Percentiles rank a stretch among this genome's conserved stretches.
These are phyloP conservation scores for Exidia glandulosa DNA, from an alignment of 768 basidiomycete genomes.

Conservation along the genomic window DNA sequence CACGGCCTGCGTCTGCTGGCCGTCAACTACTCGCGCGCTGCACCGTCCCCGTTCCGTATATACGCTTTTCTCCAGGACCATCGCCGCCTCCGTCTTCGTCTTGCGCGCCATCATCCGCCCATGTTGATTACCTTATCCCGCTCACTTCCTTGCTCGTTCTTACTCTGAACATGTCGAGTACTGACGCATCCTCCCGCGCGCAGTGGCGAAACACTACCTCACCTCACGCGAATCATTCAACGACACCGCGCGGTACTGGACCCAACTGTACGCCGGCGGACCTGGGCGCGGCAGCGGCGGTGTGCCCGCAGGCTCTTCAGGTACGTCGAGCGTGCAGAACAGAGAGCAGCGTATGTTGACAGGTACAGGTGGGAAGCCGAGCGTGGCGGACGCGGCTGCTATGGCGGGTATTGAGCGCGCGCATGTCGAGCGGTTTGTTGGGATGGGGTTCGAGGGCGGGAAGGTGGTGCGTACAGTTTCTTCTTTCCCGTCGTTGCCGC, in stretches of 20 bases:
- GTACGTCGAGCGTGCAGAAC: slow-evolving; percentile 15
- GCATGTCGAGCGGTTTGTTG: slow-evolving; percentile 77
- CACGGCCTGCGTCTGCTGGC: too few species aligned
- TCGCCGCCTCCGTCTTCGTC: too few species aligned
- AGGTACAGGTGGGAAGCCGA: too few species aligned
- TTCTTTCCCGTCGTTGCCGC: not conserved
- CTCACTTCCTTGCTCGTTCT: too few species aligned
- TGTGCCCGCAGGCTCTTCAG: slow-evolving; percentile 16
- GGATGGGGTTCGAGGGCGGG: slow-evolving; percentile 66
- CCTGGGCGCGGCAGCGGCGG: slow-evolving; percentile 31
- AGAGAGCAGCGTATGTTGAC: too few species aligned
- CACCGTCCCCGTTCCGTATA: too few species aligned
- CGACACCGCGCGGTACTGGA: slow-evolving; percentile 90
- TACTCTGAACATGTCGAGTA: too few species aligned
- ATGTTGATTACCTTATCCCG: too few species aligned
- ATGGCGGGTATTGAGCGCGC: slow-evolving; percentile 73
- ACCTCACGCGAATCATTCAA: slow-evolving; percentile 81
- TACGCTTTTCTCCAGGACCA: too few species aligned
- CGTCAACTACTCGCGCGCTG: too few species aligned
- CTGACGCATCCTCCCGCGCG: not conserved
- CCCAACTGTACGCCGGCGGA: slow-evolving; percentile 80
- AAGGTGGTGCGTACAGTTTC: slow-evolving; percentile 63
- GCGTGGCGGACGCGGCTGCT: slow-evolving; percentile 35
- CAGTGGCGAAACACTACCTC: slow-evolving; percentile 90
- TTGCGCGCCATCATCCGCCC: too few species aligned